phyloP scores from a whole-genome alignment of 805 yeast species.

The Jamesozyma piceae region DNA sequence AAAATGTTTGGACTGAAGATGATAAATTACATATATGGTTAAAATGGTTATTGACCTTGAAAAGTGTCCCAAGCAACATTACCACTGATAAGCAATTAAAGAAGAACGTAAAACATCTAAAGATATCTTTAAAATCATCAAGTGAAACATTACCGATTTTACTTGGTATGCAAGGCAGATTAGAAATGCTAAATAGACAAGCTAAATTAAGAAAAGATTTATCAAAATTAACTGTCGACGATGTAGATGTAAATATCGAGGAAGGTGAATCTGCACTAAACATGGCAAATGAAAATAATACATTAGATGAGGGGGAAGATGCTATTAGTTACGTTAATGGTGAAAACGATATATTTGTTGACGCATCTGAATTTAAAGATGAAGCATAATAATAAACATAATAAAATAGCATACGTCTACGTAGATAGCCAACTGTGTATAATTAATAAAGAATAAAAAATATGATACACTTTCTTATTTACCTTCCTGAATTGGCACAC shows the following conservation, averaged over 20 bases:
- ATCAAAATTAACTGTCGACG: constrained; percentile 31
- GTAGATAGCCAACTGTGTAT: background rate
- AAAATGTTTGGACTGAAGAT: constrained; percentile 21
- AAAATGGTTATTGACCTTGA: constrained; percentile 65
- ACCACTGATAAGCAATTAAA: constrained; percentile 27
- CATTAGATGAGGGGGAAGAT: constrained; percentile 32
- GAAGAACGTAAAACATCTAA: constrained; percentile 46
- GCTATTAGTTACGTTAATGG: constrained; percentile 33
- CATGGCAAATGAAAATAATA: constrained; percentile 31
- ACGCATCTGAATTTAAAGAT: constrained; percentile 28
- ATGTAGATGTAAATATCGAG: constrained; percentile 20
- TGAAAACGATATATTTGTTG: constrained; percentile 38
- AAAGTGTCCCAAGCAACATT: constrained; percentile 36
- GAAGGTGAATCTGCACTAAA: constrained; percentile 6
- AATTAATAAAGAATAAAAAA: background rate
- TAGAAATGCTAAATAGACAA: constrained; percentile 70
- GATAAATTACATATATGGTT: constrained; percentile 50
- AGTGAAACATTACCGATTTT: constrained; percentile 55
- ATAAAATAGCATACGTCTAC: background rate
- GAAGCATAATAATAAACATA: background rate
- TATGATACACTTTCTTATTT: background rate
- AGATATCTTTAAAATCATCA: constrained; percentile 47
- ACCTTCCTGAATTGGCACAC: background rate
- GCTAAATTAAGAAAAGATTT: constrained; percentile 54
- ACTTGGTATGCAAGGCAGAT: constrained; percentile 75